phyloP scores from a whole-genome alignment of 495 filamentous ascomycete genomes.

The Penicillium diatomitis region DNA sequence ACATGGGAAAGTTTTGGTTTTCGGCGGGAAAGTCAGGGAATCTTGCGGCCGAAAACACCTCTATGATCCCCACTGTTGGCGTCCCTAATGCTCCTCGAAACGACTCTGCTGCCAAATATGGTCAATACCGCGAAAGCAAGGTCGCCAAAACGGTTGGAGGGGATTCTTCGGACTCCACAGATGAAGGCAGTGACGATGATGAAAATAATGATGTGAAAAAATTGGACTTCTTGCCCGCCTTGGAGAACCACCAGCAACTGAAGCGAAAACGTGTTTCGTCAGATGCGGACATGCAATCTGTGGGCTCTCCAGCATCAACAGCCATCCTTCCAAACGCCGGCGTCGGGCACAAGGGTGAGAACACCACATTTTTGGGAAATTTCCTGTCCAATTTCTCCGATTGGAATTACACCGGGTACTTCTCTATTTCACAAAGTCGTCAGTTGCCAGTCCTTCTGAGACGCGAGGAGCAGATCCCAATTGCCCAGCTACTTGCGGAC shows the following conservation, averaged over 20 bases:
- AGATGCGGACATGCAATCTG: constrained; percentile 23
- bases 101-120: constrained; percentile 3
- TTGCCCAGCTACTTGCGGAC: constrained; percentile 41
- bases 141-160: constrained; percentile 1
- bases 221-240: too few species aligned
- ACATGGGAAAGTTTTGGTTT: constrained; percentile 43
- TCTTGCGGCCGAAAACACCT: constrained; percentile 1
- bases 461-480: constrained; percentile 32
- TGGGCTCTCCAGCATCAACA: constrained; percentile 12
- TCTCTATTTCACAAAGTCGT: constrained; percentile 27
- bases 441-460: constrained; percentile 24
- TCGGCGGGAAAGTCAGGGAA: constrained; percentile 7
- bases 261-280: constrained; percentile 37
- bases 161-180: constrained; percentile 22
- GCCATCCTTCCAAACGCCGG: constrained; percentile 21
- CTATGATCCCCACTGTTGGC: constrained; percentile 35
- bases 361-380: constrained; percentile 34
- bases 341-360: constrained; percentile 16
- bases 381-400: constrained; percentile 39
- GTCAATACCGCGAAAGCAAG: background rate
- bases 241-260: constrained; percentile 5
- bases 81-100: constrained; percentile 22
- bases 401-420: constrained; percentile 36
- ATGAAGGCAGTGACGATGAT: constrained; percentile 19
- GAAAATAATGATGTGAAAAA: constrained; percentile 12